Conservation (phyloP, 345 rosid species). For the Heritiera littoralis region DNA sequence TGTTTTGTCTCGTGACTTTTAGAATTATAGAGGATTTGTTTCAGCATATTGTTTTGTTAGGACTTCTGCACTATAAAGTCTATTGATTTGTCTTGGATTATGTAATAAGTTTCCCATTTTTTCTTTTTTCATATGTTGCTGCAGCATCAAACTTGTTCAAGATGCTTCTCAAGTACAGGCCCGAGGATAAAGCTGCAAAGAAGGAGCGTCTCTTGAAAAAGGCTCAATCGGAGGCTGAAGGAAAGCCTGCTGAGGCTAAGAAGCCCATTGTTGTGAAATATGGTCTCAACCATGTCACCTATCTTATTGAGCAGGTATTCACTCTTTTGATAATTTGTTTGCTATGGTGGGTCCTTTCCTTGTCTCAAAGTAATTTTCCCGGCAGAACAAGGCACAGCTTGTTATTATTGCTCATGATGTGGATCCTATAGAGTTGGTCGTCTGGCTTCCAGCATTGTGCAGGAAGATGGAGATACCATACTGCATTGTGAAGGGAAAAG, state of each 20-base stretch:
- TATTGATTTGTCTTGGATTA: background rate
- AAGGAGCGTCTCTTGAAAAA: constrained; percentile 51
- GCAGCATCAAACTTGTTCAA: constrained; percentile 59
- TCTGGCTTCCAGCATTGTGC: constrained; percentile 73
- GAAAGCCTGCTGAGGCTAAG: constrained; percentile 50
- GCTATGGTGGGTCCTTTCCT: background rate
- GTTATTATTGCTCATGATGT: constrained; percentile 82
- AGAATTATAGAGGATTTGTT: background rate
- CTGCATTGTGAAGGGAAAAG: constrained; percentile 46
- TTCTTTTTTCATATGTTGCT: background rate
- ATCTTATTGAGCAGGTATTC: constrained; percentile 67
- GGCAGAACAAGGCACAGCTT: constrained; percentile 67
- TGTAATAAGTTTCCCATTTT: background rate
- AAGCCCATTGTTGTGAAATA: constrained; percentile 70
- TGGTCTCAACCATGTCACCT: constrained; percentile 70
- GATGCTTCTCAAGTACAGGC: constrained; percentile 65
- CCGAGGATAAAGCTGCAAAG: constrained; percentile 65
- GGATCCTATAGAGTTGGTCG: constrained; percentile 81
- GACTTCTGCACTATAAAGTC: background rate
- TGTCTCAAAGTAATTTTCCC: background rate
- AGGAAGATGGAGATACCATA: constrained; percentile 80
- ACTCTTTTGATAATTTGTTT: background rate
- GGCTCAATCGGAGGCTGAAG: constrained; percentile 64
- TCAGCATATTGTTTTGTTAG: background rate
- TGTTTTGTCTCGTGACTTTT: background rate